Percentiles rank a stretch among this genome's conserved stretches.
Evolutionary conservation across 495 filamentous ascomycete species (phyloP).

Genomic region (Aspergillus bertholletiae): DNA sequence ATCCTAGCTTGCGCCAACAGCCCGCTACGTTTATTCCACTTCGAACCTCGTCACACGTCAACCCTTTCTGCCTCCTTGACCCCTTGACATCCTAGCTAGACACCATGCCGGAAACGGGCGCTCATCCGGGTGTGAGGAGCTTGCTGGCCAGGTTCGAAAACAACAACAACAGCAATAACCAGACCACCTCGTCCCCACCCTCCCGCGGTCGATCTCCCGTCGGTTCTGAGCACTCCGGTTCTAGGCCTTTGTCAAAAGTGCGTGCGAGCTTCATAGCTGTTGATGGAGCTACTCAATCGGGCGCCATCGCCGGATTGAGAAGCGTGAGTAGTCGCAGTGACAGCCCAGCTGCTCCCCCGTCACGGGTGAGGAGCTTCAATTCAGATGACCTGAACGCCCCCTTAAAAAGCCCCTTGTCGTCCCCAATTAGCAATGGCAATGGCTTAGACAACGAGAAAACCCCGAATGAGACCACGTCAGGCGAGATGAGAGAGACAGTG

Average conservation of each 20-base stretch:
- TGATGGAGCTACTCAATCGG: constrained; percentile 45
- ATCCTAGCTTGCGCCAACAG: background rate
- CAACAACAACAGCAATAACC: constrained; percentile 50
- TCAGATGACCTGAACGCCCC: constrained; percentile 28
- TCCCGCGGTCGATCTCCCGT: constrained; percentile 73
- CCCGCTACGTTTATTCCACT: background rate
- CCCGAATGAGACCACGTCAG: background rate
- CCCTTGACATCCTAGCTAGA: background rate
- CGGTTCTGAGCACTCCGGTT: constrained; percentile 40
- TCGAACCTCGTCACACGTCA: no score
- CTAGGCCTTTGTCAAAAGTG: constrained; percentile 70
- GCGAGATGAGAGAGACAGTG: background rate
- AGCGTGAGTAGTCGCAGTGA: constrained; percentile 35
- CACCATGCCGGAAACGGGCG: constrained; percentile 47
- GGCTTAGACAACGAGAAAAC: constrained; percentile 12
- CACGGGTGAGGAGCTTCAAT: constrained; percentile 33
- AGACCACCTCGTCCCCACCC: constrained; percentile 54
- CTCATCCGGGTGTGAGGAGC: constrained; percentile 59
- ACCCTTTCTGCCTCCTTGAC: no score
- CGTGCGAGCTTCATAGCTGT: constrained; percentile 82
- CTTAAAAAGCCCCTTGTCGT: constrained; percentile 27
- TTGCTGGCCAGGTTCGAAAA: constrained; percentile 89
- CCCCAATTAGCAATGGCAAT: constrained; percentile 25
- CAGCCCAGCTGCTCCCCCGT: constrained; percentile 23
- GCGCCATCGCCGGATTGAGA: constrained; percentile 30